Percentiles rank a stretch among this genome's conserved stretches.
Conservation (phyloP, 116 monocot genomes). For the Cymodocea nodosa region DNA sequence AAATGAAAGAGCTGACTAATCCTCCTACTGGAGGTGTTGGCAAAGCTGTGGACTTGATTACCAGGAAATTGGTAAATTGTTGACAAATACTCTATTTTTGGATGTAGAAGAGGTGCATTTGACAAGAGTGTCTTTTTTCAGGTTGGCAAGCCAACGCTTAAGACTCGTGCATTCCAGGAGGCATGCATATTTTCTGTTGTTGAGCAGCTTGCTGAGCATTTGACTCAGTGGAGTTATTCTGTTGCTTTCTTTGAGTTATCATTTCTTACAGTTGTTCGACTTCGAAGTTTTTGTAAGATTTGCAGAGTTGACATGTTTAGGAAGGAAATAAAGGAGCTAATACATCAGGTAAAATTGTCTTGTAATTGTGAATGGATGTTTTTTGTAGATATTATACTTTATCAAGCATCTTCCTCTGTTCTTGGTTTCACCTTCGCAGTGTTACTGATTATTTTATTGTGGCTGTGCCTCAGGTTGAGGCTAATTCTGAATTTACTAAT, state of each 20-base stretch:
- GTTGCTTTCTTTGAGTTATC: constrained; percentile 91
- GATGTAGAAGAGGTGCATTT: not conserved
- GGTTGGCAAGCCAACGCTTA: constrained; percentile 75
- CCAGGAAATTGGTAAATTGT: constrained; percentile 51
- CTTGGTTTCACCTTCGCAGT: not conserved
- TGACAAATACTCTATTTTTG: not conserved
- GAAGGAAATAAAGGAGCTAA: constrained; percentile 70
- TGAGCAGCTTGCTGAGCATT: constrained; percentile 87
- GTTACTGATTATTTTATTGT: not conserved
- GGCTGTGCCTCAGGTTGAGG: constrained; percentile 41
- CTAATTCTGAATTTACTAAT: constrained; percentile 49
- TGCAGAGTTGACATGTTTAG: constrained; percentile 51
- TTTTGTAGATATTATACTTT: not conserved
- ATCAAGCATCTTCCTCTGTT: not conserved
- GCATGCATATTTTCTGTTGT: constrained; percentile 62
- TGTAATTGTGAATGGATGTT: not conserved
- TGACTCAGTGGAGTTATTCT: constrained; percentile 85
- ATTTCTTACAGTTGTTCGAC: constrained; percentile 63
- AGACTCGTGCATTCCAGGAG: constrained; percentile 87
- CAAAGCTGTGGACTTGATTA: constrained; percentile 65
- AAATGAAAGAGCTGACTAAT: constrained; percentile 67
- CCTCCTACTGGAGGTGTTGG: constrained; percentile 67
- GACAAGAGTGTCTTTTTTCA: constrained; percentile 9
- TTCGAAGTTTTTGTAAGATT: constrained; percentile 68
- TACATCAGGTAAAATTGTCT: constrained; percentile 49